phyloP scores from a whole-genome alignment of 2,329 filamentous ascomycete species.

The Colletotrichum shisoi region DNA sequence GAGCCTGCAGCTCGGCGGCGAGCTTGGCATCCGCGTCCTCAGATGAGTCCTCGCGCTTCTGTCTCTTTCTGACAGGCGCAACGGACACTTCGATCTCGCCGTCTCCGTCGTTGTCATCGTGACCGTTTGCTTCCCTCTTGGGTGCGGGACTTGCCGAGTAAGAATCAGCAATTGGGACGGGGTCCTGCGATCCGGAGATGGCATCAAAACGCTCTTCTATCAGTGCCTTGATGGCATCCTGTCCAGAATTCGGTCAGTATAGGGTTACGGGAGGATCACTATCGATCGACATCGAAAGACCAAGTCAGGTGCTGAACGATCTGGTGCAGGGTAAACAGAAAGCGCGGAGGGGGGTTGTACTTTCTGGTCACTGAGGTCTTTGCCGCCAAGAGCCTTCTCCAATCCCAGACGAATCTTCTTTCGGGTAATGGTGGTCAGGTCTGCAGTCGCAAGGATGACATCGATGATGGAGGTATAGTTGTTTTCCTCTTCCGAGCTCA shows the following conservation, averaged over 20 bases:
- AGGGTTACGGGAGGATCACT: background rate
- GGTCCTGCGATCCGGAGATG: conserved; percentile 54
- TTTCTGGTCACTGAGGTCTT: conserved; percentile 68
- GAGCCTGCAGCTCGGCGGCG: conserved; percentile 87
- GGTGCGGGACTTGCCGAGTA: conserved; percentile 46
- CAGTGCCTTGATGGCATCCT: conserved; percentile 75
- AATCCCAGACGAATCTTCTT: conserved; percentile 69
- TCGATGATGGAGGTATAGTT: conserved; percentile 68
- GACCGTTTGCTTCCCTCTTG: conserved; percentile 49
- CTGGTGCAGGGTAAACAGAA: background rate
- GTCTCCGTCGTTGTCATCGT: conserved; percentile 48
- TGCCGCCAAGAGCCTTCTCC: conserved; percentile 62
- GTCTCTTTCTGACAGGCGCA: conserved; percentile 68
- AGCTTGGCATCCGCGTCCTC: conserved; percentile 85
- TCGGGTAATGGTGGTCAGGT: conserved; percentile 69
- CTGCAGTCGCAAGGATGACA: conserved; percentile 63
- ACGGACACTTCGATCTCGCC: conserved; percentile 59
- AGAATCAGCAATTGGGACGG: conserved; percentile 36
- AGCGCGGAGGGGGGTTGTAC: conserved; percentile 46
- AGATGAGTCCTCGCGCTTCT: conserved; percentile 65
- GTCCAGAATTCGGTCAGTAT: conserved; percentile 14
- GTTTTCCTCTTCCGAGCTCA: conserved; percentile 58
- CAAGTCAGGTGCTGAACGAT: background rate
- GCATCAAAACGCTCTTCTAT: conserved; percentile 79
- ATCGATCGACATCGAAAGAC: background rate